Base-by-base conservation (phyloP, 768 basidiomycete species). In the Mycena belliarum region DNA sequence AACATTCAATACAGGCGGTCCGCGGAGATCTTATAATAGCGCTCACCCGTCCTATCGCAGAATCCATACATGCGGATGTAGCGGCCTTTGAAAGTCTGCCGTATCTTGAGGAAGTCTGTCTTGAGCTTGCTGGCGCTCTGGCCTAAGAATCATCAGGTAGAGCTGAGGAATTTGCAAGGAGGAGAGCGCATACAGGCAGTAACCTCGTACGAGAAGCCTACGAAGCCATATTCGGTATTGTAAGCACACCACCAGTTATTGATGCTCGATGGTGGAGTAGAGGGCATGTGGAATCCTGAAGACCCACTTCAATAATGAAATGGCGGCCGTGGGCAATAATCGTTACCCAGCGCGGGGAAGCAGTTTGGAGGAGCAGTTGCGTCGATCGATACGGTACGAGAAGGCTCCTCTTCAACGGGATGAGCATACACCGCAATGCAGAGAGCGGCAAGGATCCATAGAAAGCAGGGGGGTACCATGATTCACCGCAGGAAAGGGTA, bases 161-260 rank as follows among this genome's bases (percentile, higher is more conserved):
- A 25, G 41, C 24, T 4, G 42, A 25, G 28, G n/a, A n/a, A n/a
- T n/a, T n/a, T n/a, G n/a, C 14, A 67, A 16, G 33, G 29, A 32
- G 29, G 6, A 32, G 45, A 23, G 10, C 26, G 70, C 82, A 47
- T 63, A 87, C 88, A 89, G 12, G 73, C 76, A 40, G 84, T 81
- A 23, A 91, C 77, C 65, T 88, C 88, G 63, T 91, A 91, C 68
- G 87, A 87, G 70, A 91, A 87, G 0, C 88, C 89, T 48, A 91
- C 71, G 67, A 91, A 91, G 0, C 82, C 89, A 63, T 89, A 90
- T 67, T 92, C 89, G 0, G 80, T 82, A 52, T 73, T 70, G 35
- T 72, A 67, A 53, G 80, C 68, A 66, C 89, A 92, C 89, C 88
- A 87, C 85, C 85, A 87, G 49, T 75, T 73, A 11, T 72, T 70